Conservation (phyloP, 106 monocot genomes). For the Acorus gramineus region DNA sequence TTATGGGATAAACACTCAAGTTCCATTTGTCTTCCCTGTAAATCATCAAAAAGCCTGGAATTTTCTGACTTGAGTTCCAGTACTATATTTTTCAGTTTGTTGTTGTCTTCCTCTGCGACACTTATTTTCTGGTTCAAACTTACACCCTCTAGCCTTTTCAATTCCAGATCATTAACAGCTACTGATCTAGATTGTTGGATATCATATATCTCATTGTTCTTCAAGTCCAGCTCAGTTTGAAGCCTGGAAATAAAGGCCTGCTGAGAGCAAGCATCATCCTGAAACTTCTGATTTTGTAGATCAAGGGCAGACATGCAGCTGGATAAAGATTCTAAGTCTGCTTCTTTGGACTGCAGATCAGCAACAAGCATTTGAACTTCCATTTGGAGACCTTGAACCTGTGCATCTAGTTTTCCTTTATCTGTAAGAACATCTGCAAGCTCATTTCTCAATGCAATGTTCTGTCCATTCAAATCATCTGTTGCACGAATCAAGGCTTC, state of each 20-base stretch:
- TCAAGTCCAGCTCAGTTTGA: too few species aligned
- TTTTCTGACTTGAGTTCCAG: slow-evolving; percentile 20
- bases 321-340: background rate
- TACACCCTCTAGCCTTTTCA: slow-evolving; percentile 14
- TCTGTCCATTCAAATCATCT: slow-evolving; percentile 3
- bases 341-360: slow-evolving; percentile 5
- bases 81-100: slow-evolving; percentile 14
- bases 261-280: background rate
- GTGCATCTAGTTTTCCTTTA: background rate
- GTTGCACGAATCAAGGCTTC: slow-evolving; percentile 2
- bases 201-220: too few species aligned
- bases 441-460: background rate
- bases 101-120: slow-evolving; percentile 10
- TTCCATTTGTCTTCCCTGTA: slow-evolving; percentile 12
- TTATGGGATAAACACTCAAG: slow-evolving; percentile 5
- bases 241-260: too few species aligned
- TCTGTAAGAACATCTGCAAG: slow-evolving; percentile 1
- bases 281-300: slow-evolving; percentile 3
- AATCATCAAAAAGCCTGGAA: slow-evolving; percentile 8
- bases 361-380: slow-evolving; percentile 11
- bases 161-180: too few species aligned
- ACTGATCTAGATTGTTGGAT: too few species aligned
- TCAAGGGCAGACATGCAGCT: background rate
- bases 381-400: slow-evolving; percentile 3
- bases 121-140: too few species aligned